phyloP scores from a whole-genome alignment of 805 yeast species.

The Nakazawaea ishiwadae region DNA sequence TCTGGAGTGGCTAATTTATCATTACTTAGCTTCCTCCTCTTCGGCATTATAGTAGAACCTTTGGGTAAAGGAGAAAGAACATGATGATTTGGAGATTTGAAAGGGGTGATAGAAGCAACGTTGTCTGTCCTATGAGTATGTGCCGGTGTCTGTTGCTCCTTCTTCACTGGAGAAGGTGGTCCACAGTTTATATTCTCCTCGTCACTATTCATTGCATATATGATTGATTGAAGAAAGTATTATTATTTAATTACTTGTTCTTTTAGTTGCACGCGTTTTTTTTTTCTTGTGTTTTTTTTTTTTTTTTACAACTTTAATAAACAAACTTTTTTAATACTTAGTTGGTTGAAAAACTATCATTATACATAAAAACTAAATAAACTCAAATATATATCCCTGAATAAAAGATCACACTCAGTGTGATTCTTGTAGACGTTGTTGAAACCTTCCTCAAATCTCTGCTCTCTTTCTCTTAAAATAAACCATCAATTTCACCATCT shows the following conservation, averaged over 20 bases:
- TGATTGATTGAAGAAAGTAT: too few relatives aligned
- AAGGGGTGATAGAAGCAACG: constrained; percentile 1
- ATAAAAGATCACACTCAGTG: too few relatives aligned
- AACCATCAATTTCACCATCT: constrained; percentile 88
- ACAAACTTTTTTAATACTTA: neutral
- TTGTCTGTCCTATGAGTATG: neutral
- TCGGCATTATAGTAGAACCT: constrained; percentile 10
- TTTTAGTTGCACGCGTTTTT: neutral
- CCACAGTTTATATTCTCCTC: neutral
- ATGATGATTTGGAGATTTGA: constrained; percentile 7
- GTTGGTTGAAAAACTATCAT: constrained; percentile 1
- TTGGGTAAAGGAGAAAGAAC: constrained; percentile 9
- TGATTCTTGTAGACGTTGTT: neutral
- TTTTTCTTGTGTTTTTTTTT: neutral
- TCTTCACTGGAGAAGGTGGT: constrained; percentile 1
- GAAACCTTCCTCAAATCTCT: neutral
- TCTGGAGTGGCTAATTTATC: constrained; percentile 2
- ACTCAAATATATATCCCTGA: too few relatives aligned
- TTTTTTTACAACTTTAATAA: neutral
- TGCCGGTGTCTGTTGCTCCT: neutral
- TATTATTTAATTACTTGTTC: too few relatives aligned
- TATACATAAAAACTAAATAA: neutral
- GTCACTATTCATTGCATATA: neutral
- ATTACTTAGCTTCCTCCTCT: constrained; percentile 10
- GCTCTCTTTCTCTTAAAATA: constrained; percentile 44